A percentile compares a stretch with the other conserved stretches of the same genome.
These are phyloP conservation scores for Simplicillium aogashimaense DNA, from an alignment of 2,329 filamentous ascomycete genomes.

Conservation along the genomic window DNA sequence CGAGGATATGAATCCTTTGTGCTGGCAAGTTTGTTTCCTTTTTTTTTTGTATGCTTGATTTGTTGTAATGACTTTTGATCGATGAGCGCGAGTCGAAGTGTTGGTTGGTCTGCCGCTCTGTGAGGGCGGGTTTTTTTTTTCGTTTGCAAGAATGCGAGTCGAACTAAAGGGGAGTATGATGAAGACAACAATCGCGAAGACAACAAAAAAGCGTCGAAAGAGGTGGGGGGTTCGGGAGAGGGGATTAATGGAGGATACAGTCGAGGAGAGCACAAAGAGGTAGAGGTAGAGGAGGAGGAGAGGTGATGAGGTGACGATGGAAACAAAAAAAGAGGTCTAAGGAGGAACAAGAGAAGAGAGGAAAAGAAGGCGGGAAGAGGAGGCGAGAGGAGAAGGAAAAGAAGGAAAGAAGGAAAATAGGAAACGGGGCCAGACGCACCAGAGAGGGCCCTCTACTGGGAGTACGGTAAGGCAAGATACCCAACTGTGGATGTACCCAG, in stretches of 20 bases:
- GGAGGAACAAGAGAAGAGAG: conserved; percentile 5
- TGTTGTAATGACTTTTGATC: conserved; percentile 17
- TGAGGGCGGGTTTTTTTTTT: neutral
- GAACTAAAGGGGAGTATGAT: conserved; percentile 4
- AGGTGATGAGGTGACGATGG: conserved; percentile 10
- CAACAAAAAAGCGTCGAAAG: neutral
- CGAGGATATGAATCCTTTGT: too few species aligned
- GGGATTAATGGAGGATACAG: conserved; percentile 5
- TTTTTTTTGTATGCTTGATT: conserved; percentile 17
- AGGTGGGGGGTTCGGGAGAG: neutral
- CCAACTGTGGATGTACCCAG: too few species aligned
- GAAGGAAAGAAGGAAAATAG: too few species aligned
- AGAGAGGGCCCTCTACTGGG: too few species aligned
- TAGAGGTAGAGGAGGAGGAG: conserved; percentile 2
- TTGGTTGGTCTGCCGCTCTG: conserved; percentile 14
- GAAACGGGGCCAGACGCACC: too few species aligned
- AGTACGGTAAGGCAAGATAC: too few species aligned
- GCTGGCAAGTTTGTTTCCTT: conserved; percentile 9
- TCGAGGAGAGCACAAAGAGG: conserved; percentile 7
- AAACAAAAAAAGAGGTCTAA: conserved; percentile 9
- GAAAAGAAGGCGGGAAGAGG: neutral
- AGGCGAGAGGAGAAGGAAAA: too few species aligned
- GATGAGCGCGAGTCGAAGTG: conserved; percentile 4
- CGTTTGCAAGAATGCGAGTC: conserved; percentile 1
- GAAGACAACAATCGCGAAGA: neutral